Percentiles rank a stretch among this genome's conserved stretches.
Evolutionary conservation across 2,329 filamentous ascomycete genomes (phyloP).

Genomic region (Neobulgaria alba): DNA sequence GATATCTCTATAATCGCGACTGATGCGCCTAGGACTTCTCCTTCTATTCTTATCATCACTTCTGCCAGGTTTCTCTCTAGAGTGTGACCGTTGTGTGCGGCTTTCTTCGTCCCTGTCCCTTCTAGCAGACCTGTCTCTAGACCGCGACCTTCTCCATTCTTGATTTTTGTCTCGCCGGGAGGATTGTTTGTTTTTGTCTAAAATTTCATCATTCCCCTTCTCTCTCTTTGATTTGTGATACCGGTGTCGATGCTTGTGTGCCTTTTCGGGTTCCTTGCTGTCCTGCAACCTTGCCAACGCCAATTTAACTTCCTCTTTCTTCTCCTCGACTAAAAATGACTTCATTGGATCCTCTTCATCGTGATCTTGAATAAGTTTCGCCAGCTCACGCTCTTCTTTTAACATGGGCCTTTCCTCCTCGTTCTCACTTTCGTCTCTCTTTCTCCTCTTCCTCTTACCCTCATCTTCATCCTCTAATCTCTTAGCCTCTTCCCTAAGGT

Average conservation of each 20-base stretch:
- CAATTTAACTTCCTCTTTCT: constrained; percentile 76
- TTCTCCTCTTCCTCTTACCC: constrained; percentile 34
- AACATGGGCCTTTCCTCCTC: constrained; percentile 51
- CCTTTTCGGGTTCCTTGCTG: constrained; percentile 16
- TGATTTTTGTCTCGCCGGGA: neutral
- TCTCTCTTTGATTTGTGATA: constrained; percentile 19
- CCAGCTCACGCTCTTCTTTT: constrained; percentile 74
- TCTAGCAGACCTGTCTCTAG: neutral
- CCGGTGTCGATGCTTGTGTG: constrained; percentile 19
- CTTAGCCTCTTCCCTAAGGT: constrained; percentile 32
- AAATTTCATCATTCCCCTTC: constrained; percentile 10
- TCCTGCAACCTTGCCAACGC: constrained; percentile 49
- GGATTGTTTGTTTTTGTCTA: neutral
- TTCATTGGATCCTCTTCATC: constrained; percentile 99
- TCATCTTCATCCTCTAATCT: constrained; percentile 29
- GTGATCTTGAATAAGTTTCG: constrained; percentile 64
- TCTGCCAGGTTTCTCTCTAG: constrained; percentile 4
- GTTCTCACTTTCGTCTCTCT: constrained; percentile 32
- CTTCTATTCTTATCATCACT: constrained; percentile 12
- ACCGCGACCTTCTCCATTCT: neutral
- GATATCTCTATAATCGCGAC: too few species aligned
- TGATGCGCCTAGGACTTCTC: constrained; percentile 8
- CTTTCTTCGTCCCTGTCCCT: neutral
- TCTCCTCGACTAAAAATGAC: constrained; percentile 77
- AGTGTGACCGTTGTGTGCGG: too few species aligned